Base-by-base conservation (phyloP, 2,329 filamentous ascomycete species). In the Monilinia laxa region DNA sequence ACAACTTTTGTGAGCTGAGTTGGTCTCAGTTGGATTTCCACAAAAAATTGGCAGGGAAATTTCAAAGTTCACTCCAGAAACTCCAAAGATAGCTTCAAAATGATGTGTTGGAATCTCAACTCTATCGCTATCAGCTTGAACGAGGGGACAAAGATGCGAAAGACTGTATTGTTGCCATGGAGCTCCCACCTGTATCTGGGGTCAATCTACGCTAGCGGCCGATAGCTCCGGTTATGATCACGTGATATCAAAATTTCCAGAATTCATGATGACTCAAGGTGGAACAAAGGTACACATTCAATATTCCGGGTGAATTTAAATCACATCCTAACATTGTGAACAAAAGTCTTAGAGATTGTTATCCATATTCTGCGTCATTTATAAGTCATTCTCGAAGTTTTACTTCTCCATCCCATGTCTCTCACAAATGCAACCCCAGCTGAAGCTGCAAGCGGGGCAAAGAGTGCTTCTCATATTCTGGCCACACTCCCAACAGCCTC, bases 361-460 rank as follows among this genome's bases (percentile, higher is more conserved):
- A 9, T 42, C 4, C 12, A 42, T 16, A 40, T 16, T n/a, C 47
- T 7, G 14, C 23, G 1, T 23, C 10, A 12, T 2, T 10, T 14
- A 4, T 10, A 20, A 51, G 7, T 20, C 45, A 7, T 25, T 38
- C n/a, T 25, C 35, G 2, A 9, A 31, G 11, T 16, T 25, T 35
- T 38, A 31, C 11, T 16, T 1, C 14, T 51, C 3, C 9, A 20
- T n/a, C 12, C 42, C 42, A 97, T 98, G 95, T 97, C 94, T 71
- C 84, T 97, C 68, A 97, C 93, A 59, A 93, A 91, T 78, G 91
- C 90, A 64, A 90, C 89, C 42, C 91, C 94, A 58, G 81, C 86
- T 65, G 87, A 93, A 71, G 90, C 91, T 63, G 94, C 94, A 49
- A 84, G 83, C 74, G 85, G 89, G 58, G 94, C 94, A 69, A 93